Percentiles rank a stretch among this genome's conserved stretches.
Conservation (phyloP, 805 yeast species). For the Hanseniaspora singularis region DNA sequence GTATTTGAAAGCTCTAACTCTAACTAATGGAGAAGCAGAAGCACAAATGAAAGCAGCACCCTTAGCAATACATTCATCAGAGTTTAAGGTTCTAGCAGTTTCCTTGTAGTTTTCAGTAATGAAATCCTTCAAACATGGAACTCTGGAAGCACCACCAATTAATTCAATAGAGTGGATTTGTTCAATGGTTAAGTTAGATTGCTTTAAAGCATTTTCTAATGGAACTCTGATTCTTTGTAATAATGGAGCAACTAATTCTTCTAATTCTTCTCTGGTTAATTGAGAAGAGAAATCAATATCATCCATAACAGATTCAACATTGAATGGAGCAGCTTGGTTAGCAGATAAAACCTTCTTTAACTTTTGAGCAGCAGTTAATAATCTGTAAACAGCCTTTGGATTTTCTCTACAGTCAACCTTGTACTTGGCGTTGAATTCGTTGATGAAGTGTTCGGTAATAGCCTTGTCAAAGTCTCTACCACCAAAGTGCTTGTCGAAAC, state of each 20-base stretch:
- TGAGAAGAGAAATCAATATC: constrained; percentile 90
- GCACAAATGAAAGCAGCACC: constrained; percentile 99
- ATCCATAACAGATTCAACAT: constrained; percentile 91
- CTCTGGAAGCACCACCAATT: constrained; percentile 97
- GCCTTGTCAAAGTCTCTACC: constrained; percentile 95
- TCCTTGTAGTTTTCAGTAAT: constrained; percentile 69
- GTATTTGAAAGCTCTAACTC: constrained; percentile 97
- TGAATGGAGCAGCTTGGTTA: constrained; percentile 85
- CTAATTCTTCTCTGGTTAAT: constrained; percentile 82
- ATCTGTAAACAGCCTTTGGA: constrained; percentile 92
- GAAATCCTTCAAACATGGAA: constrained; percentile 79
- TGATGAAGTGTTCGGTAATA: constrained; percentile 87
- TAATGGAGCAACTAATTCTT: constrained; percentile 74
- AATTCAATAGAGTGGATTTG: constrained; percentile 87
- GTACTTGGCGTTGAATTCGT: constrained; percentile 80
- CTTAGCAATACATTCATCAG: constrained; percentile 97
- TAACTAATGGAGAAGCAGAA: constrained; percentile 94
- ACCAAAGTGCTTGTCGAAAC: constrained; percentile 92
- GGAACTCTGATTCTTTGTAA: constrained; percentile 67
- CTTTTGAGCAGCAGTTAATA: constrained; percentile 80
- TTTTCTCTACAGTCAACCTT: constrained; percentile 84
- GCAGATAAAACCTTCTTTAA: constrained; percentile 95
- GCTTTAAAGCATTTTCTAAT: constrained; percentile 65
- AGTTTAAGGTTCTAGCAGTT: constrained; percentile 89
- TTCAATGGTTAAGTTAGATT: constrained; percentile 57